A percentile compares a stretch with the other conserved stretches of the same genome.
Evolutionary conservation across 2,329 filamentous ascomycete genomes (phyloP).

Genomic region (Aspergillus sp.): DNA sequence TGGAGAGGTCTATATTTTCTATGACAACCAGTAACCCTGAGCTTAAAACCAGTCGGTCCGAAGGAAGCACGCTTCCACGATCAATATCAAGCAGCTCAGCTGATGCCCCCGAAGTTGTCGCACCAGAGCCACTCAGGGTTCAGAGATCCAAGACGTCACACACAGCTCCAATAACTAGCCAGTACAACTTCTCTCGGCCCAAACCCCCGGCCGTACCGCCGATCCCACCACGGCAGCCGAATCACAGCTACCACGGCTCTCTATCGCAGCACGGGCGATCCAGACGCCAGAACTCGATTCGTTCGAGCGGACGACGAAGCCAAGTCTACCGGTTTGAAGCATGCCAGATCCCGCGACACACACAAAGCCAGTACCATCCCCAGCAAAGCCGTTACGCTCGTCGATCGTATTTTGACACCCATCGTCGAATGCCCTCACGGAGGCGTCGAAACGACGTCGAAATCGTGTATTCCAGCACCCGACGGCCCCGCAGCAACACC

Average conservation of each 20-base stretch:
- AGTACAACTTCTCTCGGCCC: slow-evolving; percentile 29
- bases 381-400: slow-evolving; percentile 25
- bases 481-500: slow-evolving; percentile 38
- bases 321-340: slow-evolving; percentile 32
- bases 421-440: slow-evolving; percentile 24
- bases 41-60: not conserved
- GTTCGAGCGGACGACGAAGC: slow-evolving; percentile 14
- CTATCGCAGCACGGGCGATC: slow-evolving; percentile 12
- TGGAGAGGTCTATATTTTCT: not conserved
- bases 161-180: slow-evolving; percentile 16
- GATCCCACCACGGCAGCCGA: slow-evolving; percentile 12
- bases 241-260: slow-evolving; percentile 13
- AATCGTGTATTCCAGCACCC: slow-evolving; percentile 37
- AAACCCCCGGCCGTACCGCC: slow-evolving; percentile 25
- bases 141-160: slow-evolving; percentile 29
- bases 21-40: not conserved
- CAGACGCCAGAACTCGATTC: slow-evolving; percentile 18
- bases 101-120: slow-evolving; percentile 39
- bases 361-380: slow-evolving; percentile 31
- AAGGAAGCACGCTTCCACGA: slow-evolving; percentile 17
- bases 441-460: slow-evolving; percentile 36
- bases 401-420: slow-evolving; percentile 24
- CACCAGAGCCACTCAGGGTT: slow-evolving; percentile 28
- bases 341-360: slow-evolving; percentile 27
- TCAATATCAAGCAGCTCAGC: slow-evolving; percentile 37